Evolutionary conservation across 208 protist genomes (phyloP).

Genomic region (Leishmania turanica): DNA sequence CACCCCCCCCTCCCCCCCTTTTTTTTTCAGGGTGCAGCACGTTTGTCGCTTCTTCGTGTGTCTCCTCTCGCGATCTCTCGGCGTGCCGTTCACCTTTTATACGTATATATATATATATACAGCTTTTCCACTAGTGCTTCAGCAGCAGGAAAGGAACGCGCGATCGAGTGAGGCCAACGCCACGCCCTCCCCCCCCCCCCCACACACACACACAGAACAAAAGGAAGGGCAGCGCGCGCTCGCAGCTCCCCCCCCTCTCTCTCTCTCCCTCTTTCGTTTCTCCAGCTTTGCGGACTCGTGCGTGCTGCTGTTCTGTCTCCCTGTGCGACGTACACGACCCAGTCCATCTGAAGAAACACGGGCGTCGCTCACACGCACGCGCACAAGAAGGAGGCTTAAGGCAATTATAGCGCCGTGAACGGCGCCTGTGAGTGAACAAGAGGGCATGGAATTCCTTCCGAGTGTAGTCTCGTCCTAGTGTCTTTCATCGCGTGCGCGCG

Average conservation of each 20-base stretch:
- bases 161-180: background rate
- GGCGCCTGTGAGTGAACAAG: background rate
- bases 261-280: background rate
- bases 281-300: background rate
- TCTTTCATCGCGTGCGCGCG: background rate
- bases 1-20: no score
- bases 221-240: background rate
- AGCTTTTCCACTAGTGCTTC: background rate
- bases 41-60: background rate
- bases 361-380: background rate
- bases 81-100: no score
- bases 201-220: background rate
- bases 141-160: background rate
- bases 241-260: background rate
- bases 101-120: no score
- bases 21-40: background rate
- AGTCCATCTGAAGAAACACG: background rate
- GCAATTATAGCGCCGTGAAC: background rate
- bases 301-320: background rate
- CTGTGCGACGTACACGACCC: background rate
- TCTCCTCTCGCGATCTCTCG: background rate
- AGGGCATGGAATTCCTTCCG: background rate
- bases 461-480: background rate
- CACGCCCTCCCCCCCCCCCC: no score
- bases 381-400: background rate